Percentiles rank a stretch among this genome's conserved stretches.
Conservation (phyloP, 139 green algal species). For the Edaphochlamys debaryana region DNA sequence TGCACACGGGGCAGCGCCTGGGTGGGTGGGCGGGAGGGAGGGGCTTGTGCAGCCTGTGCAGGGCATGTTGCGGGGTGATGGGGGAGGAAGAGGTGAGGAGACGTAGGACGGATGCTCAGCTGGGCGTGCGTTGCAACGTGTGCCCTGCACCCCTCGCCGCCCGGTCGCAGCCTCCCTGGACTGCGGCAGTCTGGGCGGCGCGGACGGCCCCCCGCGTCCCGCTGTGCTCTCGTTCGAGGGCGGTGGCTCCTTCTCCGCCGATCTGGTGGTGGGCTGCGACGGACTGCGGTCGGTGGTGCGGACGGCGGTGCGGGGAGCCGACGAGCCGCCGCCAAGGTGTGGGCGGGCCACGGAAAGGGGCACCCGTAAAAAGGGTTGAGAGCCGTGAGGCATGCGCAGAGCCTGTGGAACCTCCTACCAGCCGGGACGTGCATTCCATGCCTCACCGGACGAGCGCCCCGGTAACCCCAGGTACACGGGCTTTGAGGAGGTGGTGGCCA, state of each 20-base stretch:
- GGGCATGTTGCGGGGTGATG: too few species aligned
- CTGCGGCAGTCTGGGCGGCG: background rate
- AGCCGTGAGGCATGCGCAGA: too few species aligned
- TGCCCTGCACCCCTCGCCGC: too few species aligned
- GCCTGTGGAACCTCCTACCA: too few species aligned
- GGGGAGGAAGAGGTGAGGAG: too few species aligned
- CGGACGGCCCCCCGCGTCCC: background rate
- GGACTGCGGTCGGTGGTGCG: constrained; percentile 8
- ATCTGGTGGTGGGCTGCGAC: constrained; percentile 46
- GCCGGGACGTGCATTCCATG: too few species aligned
- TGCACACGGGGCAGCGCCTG: constrained; percentile 28
- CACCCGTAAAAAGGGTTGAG: too few species aligned
- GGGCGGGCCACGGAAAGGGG: background rate
- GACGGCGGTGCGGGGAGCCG: background rate
- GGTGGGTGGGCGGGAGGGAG: background rate
- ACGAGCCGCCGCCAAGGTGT: constrained; percentile 31
- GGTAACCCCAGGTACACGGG: constrained; percentile 39
- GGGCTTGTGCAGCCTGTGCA: background rate
- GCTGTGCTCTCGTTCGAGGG: constrained; percentile 16
- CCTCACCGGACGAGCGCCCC: too few species aligned
- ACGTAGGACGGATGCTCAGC: too few species aligned
- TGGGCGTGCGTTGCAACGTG: too few species aligned
- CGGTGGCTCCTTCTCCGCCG: constrained; percentile 11
- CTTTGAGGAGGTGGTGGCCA: constrained; percentile 18
- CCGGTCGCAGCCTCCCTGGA: background rate